Evolutionary conservation across 768 basidiomycete species (phyloP).

Genomic region (Mycena alexandri): DNA sequence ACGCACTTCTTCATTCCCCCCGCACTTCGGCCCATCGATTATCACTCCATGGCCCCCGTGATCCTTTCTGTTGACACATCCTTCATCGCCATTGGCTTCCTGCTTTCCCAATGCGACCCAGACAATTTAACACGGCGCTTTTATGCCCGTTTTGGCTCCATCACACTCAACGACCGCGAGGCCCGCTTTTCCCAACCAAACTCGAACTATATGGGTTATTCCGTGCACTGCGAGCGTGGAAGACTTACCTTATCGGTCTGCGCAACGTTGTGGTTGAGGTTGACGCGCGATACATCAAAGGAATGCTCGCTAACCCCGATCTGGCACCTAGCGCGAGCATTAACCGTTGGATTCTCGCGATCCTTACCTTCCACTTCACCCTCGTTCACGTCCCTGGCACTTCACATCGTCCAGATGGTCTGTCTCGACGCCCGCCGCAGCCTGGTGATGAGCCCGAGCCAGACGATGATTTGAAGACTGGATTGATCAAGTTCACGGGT

Average conservation of each 20-base stretch:
- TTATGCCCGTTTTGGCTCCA: conserved; percentile 50
- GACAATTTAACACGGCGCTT: conserved; percentile 35
- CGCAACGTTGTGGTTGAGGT: conserved; percentile 51
- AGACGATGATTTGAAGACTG: conserved; percentile 37
- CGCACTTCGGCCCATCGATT: conserved; percentile 51
- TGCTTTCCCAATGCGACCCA: conserved; percentile 46
- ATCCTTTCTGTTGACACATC: conserved; percentile 55
- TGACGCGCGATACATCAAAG: conserved; percentile 53
- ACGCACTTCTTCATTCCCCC: conserved; percentile 39
- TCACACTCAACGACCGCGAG: conserved; percentile 50
- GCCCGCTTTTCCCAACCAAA: conserved; percentile 47
- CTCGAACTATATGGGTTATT: conserved; percentile 51
- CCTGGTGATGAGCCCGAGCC: too few species aligned
- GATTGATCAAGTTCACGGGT: conserved; percentile 40
- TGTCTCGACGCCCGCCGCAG: conserved; percentile 40
- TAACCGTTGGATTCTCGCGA: conserved; percentile 44
- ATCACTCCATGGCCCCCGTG: conserved; percentile 41
- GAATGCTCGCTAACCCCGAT: conserved; percentile 49
- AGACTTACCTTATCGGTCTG: conserved; percentile 45
- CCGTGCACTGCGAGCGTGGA: conserved; percentile 37
- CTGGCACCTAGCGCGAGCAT: conserved; percentile 40
- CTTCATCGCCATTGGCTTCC: conserved; percentile 48
- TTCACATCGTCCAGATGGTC: conserved; percentile 45
- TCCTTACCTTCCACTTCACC: conserved; percentile 47
- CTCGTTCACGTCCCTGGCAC: conserved; percentile 46